phyloP scores from a whole-genome alignment of 495 filamentous ascomycete species.

The Tuber aestivum region DNA sequence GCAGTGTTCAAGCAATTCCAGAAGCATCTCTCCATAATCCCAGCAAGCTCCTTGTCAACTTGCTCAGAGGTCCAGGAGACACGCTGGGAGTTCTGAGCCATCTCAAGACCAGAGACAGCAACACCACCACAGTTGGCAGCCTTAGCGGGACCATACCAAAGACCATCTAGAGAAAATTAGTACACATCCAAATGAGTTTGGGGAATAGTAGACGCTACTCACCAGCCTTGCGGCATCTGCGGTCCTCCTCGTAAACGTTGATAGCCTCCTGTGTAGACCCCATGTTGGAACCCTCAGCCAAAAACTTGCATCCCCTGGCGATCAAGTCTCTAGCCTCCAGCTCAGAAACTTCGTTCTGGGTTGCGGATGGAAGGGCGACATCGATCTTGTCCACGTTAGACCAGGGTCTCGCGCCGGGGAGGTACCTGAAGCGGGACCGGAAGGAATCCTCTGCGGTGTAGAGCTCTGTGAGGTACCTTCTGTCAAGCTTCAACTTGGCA shows the following conservation, averaged over 20 bases:
- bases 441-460: conserved; percentile 47
- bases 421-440: conserved; percentile 72
- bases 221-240: conserved; percentile 57
- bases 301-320: conserved; percentile 68
- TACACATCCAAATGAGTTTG: neutral
- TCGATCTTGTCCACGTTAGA: conserved; percentile 80
- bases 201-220: neutral
- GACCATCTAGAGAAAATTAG: conserved; percentile 46
- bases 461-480: conserved; percentile 67
- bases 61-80: conserved; percentile 79
- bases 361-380: conserved; percentile 84
- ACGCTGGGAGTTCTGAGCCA: conserved; percentile 93
- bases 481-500: conserved; percentile 76
- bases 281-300: conserved; percentile 98
- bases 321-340: conserved; percentile 83
- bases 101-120: conserved; percentile 94
- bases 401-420: conserved; percentile 86
- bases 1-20: conserved; percentile 84
- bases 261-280: conserved; percentile 95
- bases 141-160: conserved; percentile 97
- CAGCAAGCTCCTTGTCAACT: conserved; percentile 86
- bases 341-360: conserved; percentile 91
- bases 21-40: conserved; percentile 93
- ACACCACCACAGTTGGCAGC: conserved; percentile 97
- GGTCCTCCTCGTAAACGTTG: conserved; percentile 79